Evolutionary conservation across 176 grass and related monocot species (phyloP).

Genomic region (Typha latifolia): DNA sequence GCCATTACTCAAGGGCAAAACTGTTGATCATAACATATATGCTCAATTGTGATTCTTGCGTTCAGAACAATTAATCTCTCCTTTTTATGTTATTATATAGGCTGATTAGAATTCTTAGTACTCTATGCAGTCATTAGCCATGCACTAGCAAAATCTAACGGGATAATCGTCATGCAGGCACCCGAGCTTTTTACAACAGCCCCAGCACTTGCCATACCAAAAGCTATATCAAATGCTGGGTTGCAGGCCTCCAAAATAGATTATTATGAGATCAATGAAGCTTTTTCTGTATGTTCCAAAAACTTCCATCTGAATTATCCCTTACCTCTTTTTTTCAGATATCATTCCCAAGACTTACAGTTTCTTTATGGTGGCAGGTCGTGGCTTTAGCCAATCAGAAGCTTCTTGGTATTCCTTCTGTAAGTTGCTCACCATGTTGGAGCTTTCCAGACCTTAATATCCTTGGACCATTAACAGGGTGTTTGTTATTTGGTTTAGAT

Average conservation of each 20-base stretch:
- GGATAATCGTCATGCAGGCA: conserved; percentile 40
- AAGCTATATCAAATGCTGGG: conserved; percentile 72
- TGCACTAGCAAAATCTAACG: not conserved
- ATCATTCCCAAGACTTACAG: conserved; percentile 10
- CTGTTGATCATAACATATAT: too few relatives aligned
- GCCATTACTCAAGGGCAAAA: too few relatives aligned
- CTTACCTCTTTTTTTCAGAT: not conserved
- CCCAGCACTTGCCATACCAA: conserved; percentile 91
- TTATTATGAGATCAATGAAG: conserved; percentile 96
- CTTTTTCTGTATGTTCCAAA: conserved; percentile 52
- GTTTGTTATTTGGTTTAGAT: not conserved
- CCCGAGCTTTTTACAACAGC: conserved; percentile 85
- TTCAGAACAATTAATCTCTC: too few relatives aligned
- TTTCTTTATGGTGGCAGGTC: conserved; percentile 43
- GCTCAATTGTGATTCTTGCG: too few relatives aligned
- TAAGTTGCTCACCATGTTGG: conserved; percentile 24
- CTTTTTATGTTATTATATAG: too few relatives aligned
- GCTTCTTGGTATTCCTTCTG: conserved; percentile 79
- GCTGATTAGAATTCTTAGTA: not conserved
- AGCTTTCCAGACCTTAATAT: not conserved
- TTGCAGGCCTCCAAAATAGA: conserved; percentile 76
- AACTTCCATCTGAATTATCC: conserved; percentile 4
- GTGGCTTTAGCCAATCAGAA: conserved; percentile 85
- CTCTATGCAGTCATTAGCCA: not conserved
- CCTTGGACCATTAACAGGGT: not conserved